Percentiles rank a stretch among this genome's conserved stretches.
These are phyloP conservation scores for Cordyceps militaris DNA, from an alignment of 2,329 filamentous ascomycete species.

Conservation along the genomic window DNA sequence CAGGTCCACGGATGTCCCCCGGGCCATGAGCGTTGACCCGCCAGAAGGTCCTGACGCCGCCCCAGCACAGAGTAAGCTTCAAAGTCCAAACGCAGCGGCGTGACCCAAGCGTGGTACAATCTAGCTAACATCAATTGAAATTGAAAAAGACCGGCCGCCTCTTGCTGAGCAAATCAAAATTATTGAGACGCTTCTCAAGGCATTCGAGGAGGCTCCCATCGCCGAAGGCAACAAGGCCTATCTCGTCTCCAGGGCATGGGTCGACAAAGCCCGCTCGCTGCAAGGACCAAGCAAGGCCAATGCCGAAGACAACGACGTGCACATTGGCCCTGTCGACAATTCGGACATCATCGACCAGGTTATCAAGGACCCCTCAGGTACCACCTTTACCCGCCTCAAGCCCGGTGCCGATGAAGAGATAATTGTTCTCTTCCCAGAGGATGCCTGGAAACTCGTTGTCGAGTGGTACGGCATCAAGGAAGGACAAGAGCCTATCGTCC, in stretches of 20 bases:
- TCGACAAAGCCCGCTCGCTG: constrained; percentile 63
- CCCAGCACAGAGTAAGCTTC: constrained; percentile 23
- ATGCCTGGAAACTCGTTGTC: constrained; percentile 74
- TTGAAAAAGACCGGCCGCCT: constrained; percentile 27
- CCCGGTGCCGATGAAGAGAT: constrained; percentile 61
- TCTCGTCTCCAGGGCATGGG: constrained; percentile 73
- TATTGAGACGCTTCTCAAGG: constrained; percentile 56
- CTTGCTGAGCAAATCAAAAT: constrained; percentile 60
- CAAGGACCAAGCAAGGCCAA: constrained; percentile 50
- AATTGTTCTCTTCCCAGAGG: constrained; percentile 68
- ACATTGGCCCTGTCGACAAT: constrained; percentile 79
- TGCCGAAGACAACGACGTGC: constrained; percentile 52
- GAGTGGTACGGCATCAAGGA: constrained; percentile 74
- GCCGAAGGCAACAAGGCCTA: constrained; percentile 69
- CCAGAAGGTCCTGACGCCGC: constrained; percentile 19
- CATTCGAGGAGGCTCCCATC: constrained; percentile 45
- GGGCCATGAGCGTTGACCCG: constrained; percentile 36
- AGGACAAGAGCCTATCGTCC: constrained; percentile 63
- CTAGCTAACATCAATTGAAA: not conserved
- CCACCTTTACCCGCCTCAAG: constrained; percentile 65
- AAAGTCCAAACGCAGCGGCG: not conserved
- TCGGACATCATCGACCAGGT: constrained; percentile 66
- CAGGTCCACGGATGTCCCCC: constrained; percentile 18
- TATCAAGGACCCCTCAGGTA: constrained; percentile 41
- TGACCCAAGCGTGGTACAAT: not conserved